phyloP scores from a whole-genome alignment of 164 flowering plant genomes.

The Chimonanthus salicifolius region DNA sequence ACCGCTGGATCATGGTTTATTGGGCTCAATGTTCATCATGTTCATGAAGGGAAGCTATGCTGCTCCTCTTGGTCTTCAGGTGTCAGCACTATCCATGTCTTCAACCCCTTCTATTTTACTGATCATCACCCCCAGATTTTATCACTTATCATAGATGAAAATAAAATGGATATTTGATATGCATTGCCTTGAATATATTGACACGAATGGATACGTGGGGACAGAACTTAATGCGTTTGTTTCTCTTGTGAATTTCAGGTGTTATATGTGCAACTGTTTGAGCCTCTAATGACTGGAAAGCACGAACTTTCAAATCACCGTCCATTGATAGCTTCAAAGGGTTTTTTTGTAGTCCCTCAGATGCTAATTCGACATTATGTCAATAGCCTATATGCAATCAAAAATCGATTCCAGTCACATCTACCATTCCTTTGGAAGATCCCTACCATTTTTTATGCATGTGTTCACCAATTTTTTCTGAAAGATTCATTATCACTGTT shows the following conservation, averaged over 20 bases:
- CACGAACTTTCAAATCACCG: background rate
- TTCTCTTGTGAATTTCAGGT: constrained; percentile 25
- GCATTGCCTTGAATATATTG: too few relatives aligned
- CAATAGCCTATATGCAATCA: background rate
- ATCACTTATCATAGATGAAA: too few relatives aligned
- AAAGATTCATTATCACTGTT: too few relatives aligned
- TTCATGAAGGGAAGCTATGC: constrained; percentile 81
- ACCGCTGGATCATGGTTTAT: constrained; percentile 93
- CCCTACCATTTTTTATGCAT: too few relatives aligned
- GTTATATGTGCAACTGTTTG: constrained; percentile 52
- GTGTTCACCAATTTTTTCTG: too few relatives aligned
- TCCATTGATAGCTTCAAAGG: background rate
- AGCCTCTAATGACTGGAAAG: constrained; percentile 4
- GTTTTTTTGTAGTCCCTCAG: constrained; percentile 1
- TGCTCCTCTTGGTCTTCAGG: constrained; percentile 88
- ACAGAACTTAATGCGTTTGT: background rate
- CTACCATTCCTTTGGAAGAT: too few relatives aligned
- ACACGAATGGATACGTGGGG: background rate
- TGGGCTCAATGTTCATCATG: constrained; percentile 75
- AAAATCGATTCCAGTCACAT: background rate
- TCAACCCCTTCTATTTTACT: too few relatives aligned
- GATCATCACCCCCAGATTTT: too few relatives aligned
- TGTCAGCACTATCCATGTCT: constrained; percentile 14
- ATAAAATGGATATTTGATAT: too few relatives aligned
- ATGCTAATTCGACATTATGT: background rate